Evolutionary conservation across 2,329 filamentous ascomycete genomes (phyloP), one percentile per base, ranked within the genome.

Genomic region (Sordariomycetes sp.): DNA sequence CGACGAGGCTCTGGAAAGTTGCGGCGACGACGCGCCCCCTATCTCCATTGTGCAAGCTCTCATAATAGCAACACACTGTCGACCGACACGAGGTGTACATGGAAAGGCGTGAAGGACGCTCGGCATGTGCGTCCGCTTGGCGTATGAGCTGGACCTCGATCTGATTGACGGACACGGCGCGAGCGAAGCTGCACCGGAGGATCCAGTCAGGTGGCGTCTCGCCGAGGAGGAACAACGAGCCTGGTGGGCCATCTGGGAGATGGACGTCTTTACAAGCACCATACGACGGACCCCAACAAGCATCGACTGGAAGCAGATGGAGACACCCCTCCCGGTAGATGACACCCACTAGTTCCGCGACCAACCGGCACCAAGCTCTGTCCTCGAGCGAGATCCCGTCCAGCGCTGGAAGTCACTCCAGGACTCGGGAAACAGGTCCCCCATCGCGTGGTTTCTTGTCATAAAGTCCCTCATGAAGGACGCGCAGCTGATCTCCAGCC

Each of bases 191-290:
- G 53, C 8, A 10, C 51, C 59, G 50, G 34, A 58, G 13, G 53
- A 62, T n/a, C 51, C 55, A 10, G 56, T 62, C 24, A 59, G 59
- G 22, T 68, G 66, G 64, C 57, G 59, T 15, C 55, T 62, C 0
- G 59, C 66, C 2, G 70, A 73, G 61, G 70, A 72, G 59, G 65
- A 68, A 52, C 65, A 70, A 1, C 65, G 71, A 3, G 66, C 67
- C 1, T 73, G 67, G 66, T 73, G 70, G 71, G 67, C 69, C 0
- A 65, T 72, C n/a, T 73, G 69, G 69, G 71, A 73, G 57, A 71
- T 74, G 66, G 71, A 74, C 57, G 66, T 71, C 10, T 74, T 71
- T 58, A 69, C 70, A 2, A 69, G 65, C 54, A 69, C 69, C n/a
- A 69, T 74, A 35, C 65, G 69, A 10, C 65, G 69, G 3, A 64